Percentiles rank a stretch among this genome's conserved stretches.
Conservation (phyloP, 2,329 filamentous ascomycete species). For the Hypoxylon sp. region DNA sequence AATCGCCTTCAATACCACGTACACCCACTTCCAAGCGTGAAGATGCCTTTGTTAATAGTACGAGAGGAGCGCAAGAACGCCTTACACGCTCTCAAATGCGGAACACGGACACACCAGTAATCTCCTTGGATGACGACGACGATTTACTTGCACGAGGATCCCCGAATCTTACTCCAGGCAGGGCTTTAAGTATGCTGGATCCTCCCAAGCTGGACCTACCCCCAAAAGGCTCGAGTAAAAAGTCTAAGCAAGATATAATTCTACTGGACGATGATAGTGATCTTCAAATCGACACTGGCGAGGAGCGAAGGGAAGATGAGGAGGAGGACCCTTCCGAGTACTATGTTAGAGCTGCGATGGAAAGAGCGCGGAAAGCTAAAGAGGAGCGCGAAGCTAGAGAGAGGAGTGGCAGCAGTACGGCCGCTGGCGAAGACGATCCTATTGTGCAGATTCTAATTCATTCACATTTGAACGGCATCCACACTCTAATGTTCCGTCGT, state of each 20-base stretch:
- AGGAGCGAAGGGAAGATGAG: conserved; percentile 31
- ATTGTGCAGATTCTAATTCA: conserved; percentile 75
- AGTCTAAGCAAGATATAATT: conserved; percentile 23
- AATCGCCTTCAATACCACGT: conserved; percentile 30
- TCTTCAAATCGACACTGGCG: conserved; percentile 46
- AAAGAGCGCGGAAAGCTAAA: conserved; percentile 50
- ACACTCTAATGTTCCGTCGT: conserved; percentile 72
- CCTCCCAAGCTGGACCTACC: conserved; percentile 11
- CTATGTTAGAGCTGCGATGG: conserved; percentile 61
- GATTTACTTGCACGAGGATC: conserved; percentile 10
- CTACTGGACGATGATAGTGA: conserved; percentile 36
- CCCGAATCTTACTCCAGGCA: conserved; percentile 2
- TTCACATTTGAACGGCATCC: conserved; percentile 73
- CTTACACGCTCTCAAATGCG: conserved; percentile 25
- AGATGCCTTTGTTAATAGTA: conserved; percentile 16
- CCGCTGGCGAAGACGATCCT: conserved; percentile 55
- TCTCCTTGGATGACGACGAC: conserved; percentile 44
- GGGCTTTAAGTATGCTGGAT: background rate
- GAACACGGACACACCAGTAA: conserved; percentile 30
- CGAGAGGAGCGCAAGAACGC: conserved; percentile 11
- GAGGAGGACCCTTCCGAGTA: conserved; percentile 61
- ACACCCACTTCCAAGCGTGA: conserved; percentile 35
- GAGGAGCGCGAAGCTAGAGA: conserved; percentile 45
- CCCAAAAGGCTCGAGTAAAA: conserved; percentile 23
- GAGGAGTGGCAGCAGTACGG: conserved; percentile 27